Percentiles rank a stretch among this genome's conserved stretches.
Conservation (phyloP, 148 eudicot genomes). For the Vaccinium darrowii region DNA sequence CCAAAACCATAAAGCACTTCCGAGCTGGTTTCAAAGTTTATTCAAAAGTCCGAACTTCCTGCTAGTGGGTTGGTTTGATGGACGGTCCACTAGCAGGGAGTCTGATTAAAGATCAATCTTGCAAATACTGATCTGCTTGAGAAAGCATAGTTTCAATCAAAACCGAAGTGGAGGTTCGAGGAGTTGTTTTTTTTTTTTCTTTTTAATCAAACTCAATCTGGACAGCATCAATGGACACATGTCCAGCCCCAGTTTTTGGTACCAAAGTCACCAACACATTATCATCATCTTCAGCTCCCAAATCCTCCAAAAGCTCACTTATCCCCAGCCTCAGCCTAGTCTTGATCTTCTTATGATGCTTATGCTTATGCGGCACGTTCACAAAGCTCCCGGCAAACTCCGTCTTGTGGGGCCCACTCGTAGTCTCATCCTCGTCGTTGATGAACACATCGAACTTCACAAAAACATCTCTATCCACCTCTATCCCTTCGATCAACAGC, state of each 20-base stretch:
- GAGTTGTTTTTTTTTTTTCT: rapidly evolving
- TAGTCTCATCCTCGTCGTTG: constrained; percentile 63
- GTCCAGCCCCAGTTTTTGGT: constrained; percentile 44
- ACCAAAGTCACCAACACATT: constrained; percentile 64
- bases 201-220: constrained; percentile 54
- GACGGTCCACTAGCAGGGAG: too few species aligned
- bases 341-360: constrained; percentile 42
- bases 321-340: constrained; percentile 59
- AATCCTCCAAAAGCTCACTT: constrained; percentile 60
- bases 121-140: too few species aligned
- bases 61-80: too few species aligned
- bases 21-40: too few species aligned
- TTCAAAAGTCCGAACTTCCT: too few species aligned
- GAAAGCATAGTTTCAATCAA: background rate
- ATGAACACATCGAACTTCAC: constrained; percentile 72
- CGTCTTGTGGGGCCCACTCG: constrained; percentile 36
- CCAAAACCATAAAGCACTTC: too few species aligned
- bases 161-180: background rate
- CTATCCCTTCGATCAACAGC: constrained; percentile 46
- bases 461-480: constrained; percentile 36
- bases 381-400: constrained; percentile 91
- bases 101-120: too few species aligned
- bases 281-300: constrained; percentile 82
- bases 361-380: constrained; percentile 69
- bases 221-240: constrained; percentile 39